These are phyloP conservation scores for Dendryphion nanum DNA, from an alignment of 2,329 filamentous ascomycete species.

Conservation along the genomic window DNA sequence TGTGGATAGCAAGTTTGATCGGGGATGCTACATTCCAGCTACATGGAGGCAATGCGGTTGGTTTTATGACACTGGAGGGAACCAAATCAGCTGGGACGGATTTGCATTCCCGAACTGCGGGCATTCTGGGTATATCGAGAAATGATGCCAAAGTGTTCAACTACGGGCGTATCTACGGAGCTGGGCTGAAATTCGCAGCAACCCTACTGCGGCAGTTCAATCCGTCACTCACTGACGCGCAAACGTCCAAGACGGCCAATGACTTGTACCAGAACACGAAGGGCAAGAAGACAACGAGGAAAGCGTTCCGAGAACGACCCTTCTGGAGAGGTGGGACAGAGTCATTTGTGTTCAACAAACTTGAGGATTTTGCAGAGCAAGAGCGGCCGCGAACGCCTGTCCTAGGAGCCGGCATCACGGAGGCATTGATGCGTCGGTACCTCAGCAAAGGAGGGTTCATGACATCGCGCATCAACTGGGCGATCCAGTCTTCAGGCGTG, in stretches of 20 bases:
- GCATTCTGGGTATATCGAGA: slow-evolving; percentile 87
- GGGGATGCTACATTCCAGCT: slow-evolving; percentile 93
- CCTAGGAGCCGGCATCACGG: slow-evolving; percentile 90
- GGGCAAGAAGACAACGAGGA: slow-evolving; percentile 78
- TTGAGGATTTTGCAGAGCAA: slow-evolving; percentile 97
- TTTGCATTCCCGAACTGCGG: slow-evolving; percentile 87
- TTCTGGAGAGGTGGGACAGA: slow-evolving; percentile 98
- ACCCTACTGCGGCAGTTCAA: slow-evolving; percentile 94
- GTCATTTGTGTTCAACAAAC: slow-evolving; percentile 95
- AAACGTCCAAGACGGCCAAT: slow-evolving; percentile 73
- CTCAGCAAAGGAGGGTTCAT: slow-evolving; percentile 89
- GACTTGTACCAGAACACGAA: slow-evolving; percentile 89
- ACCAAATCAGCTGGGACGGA: slow-evolving; percentile 93
- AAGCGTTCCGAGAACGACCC: slow-evolving; percentile 65
- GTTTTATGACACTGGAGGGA: slow-evolving; percentile 98
- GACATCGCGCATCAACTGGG: slow-evolving; percentile 97
- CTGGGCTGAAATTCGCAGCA: slow-evolving; percentile 87
- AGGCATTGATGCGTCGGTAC: slow-evolving; percentile 85
- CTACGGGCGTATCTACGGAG: slow-evolving; percentile 98
- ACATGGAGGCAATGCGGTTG: slow-evolving; percentile 94
- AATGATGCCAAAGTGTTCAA: slow-evolving; percentile 99
- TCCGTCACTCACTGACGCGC: slow-evolving; percentile 71
- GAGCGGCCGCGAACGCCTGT: slow-evolving; percentile 88
- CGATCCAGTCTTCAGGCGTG: slow-evolving; percentile 94
- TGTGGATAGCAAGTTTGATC: slow-evolving; percentile 96